phyloP scores from a whole-genome alignment of 495 filamentous ascomycete genomes.

The Ascobolus immersus region DNA sequence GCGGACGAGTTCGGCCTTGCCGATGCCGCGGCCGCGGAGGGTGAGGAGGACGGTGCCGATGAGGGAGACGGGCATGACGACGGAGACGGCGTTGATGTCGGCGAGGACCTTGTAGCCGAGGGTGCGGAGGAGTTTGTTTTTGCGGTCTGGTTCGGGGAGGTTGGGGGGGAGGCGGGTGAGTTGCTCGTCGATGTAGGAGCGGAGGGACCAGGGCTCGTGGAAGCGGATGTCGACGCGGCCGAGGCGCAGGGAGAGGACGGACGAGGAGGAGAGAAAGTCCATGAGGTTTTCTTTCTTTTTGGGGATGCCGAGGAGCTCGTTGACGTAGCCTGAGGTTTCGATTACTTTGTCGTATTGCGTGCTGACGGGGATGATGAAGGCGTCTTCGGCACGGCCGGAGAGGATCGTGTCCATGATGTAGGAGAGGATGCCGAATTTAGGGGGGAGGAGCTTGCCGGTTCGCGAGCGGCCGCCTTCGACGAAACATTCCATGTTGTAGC shows the following conservation, averaged over 20 bases:
- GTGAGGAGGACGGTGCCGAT: constrained; percentile 87
- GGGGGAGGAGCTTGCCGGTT: constrained; percentile 76
- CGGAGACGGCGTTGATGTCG: constrained; percentile 85
- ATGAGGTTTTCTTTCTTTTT: constrained; percentile 83
- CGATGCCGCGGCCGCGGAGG: constrained; percentile 73
- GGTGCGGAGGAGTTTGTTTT: constrained; percentile 43
- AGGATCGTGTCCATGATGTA: constrained; percentile 78
- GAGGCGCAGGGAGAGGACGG: constrained; percentile 62
- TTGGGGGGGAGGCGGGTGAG: constrained; percentile 22
- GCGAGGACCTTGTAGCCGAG: constrained; percentile 75
- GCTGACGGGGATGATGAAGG: constrained; percentile 78
- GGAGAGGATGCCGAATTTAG: constrained; percentile 86
- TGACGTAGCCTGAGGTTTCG: constrained; percentile 89
- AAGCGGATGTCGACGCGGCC: constrained; percentile 89
- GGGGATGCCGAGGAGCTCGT: constrained; percentile 72
- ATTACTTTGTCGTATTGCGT: constrained; percentile 98
- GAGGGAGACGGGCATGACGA: constrained; percentile 90
- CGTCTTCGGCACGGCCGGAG: constrained; percentile 68
- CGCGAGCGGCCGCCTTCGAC: constrained; percentile 82
- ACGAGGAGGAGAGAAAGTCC: constrained; percentile 69
- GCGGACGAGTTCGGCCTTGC: constrained; percentile 57
- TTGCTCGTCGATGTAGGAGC: constrained; percentile 54
- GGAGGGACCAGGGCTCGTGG: constrained; percentile 78
- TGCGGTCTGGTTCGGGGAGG: constrained; percentile 14
- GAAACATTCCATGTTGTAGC: constrained; percentile 89